Evolutionary conservation across 2,329 filamentous ascomycete genomes (phyloP).

Genomic region (Claviceps cyperi): DNA sequence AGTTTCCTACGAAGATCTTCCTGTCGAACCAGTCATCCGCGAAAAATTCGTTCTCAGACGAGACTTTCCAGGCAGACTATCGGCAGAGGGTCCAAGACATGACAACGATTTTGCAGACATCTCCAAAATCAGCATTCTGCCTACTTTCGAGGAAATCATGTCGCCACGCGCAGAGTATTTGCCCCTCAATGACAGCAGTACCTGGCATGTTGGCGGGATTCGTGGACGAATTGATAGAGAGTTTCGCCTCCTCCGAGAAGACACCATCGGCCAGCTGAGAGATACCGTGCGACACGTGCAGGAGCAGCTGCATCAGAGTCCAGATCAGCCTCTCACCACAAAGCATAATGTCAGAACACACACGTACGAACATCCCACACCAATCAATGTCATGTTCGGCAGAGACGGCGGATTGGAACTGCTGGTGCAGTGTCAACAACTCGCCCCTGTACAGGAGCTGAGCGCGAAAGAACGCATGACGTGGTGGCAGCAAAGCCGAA

Average conservation of each 20-base stretch:
- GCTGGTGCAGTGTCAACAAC: conserved; percentile 30
- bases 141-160: conserved; percentile 32
- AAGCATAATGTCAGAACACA: conserved; percentile 16
- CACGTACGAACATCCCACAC: conserved; percentile 14
- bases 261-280: conserved; percentile 37
- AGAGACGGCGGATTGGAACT: conserved; percentile 27
- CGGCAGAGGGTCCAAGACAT: conserved; percentile 23
- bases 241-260: conserved; percentile 41
- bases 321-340: conserved; percentile 2
- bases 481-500: conserved; percentile 36
- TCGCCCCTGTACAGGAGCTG: conserved; percentile 13
- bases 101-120: conserved; percentile 36
- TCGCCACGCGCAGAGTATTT: conserved; percentile 29
- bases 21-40: conserved; percentile 6
- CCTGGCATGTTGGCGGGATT: conserved; percentile 24
- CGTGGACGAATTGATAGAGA: conserved; percentile 37
- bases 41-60: conserved; percentile 17
- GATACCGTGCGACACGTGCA: conserved; percentile 30
- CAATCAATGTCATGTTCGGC: conserved; percentile 22
- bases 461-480: conserved; percentile 20
- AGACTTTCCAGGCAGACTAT: conserved; percentile 21
- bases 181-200: conserved; percentile 21
- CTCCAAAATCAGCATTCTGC: conserved; percentile 31
- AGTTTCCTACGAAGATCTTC: conserved; percentile 6
- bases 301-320: conserved; percentile 14